phyloP scores from a whole-genome alignment of 192 early-diverging fungal genomes.

The Coemansia sp. region DNA sequence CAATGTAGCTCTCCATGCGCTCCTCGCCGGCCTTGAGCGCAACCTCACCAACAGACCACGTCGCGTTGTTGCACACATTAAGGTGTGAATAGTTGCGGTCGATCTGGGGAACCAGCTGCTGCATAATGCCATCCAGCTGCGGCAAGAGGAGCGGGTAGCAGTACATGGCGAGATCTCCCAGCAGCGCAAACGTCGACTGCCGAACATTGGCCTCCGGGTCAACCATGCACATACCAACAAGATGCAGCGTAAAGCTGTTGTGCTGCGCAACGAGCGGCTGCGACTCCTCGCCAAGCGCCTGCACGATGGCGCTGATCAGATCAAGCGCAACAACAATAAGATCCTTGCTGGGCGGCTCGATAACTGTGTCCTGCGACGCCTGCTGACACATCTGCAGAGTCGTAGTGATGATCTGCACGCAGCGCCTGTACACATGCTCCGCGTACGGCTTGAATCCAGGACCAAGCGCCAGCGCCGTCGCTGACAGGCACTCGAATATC shows the following conservation, averaged over 20 bases:
- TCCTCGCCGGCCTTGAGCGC: conserved; percentile 78
- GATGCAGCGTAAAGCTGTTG: conserved; percentile 70
- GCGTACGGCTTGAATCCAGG: conserved; percentile 85
- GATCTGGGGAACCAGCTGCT: conserved; percentile 72
- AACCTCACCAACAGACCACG: conserved; percentile 98
- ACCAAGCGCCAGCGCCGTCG: conserved; percentile 84
- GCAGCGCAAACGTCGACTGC: conserved; percentile 92
- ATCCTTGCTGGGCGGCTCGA: conserved; percentile 82
- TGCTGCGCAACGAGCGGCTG: conserved; percentile 74
- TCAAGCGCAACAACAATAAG: conserved; percentile 96
- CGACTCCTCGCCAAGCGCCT: conserved; percentile 79
- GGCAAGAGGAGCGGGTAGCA: conserved; percentile 81
- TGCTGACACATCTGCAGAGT: conserved; percentile 72
- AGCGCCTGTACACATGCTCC: conserved; percentile 81
- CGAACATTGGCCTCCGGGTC: conserved; percentile 79
- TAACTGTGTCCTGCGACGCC: conserved; percentile 54
- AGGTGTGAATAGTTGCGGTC: conserved; percentile 61
- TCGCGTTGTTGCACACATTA: conserved; percentile 96
- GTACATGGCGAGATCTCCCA: conserved; percentile 95
- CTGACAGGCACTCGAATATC: conserved; percentile 87
- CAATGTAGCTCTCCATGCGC: conserved; percentile 74
- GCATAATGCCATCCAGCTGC: conserved; percentile 78
- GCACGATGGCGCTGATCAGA: conserved; percentile 89
- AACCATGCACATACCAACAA: conserved; percentile 81
- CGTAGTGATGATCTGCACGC: conserved; percentile 81